A percentile compares a stretch with the other conserved stretches of the same genome.
These are phyloP conservation scores for Sequoia sempervirens DNA, from an alignment of 75 land plant genomes.

Conservation along the genomic window DNA sequence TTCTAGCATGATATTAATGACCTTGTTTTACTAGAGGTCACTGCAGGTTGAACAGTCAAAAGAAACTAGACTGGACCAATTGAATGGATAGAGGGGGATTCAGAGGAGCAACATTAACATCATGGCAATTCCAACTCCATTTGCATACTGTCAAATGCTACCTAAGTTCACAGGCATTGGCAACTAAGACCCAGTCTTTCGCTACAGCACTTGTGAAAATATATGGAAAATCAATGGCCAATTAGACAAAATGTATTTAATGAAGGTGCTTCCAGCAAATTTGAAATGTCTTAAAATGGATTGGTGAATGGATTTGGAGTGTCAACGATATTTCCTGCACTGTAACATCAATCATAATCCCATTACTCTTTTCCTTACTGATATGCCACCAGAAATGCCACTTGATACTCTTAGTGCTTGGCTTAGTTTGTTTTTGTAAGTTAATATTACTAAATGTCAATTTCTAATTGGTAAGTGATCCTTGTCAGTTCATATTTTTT, in stretches of 20 bases:
- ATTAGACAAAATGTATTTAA: neutral
- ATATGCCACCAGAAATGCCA: neutral
- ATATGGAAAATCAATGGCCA: neutral
- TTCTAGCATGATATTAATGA: neutral
- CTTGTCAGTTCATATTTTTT: neutral
- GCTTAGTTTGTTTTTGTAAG: neutral
- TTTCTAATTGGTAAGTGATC: neutral
- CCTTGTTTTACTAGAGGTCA: neutral
- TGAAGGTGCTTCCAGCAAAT: neutral
- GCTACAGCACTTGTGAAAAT: neutral
- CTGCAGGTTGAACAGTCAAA: neutral
- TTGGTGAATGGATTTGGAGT: neutral
- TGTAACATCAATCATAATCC: neutral
- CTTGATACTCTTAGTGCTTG: neutral
- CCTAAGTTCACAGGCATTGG: neutral
- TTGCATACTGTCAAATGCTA: neutral
- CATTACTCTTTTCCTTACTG: neutral
- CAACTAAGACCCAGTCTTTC: neutral
- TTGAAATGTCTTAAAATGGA: neutral
- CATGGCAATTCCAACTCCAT: neutral
- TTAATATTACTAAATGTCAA: neutral
- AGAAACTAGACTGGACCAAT: neutral
- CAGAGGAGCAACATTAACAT: neutral
- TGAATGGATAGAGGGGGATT: neutral
- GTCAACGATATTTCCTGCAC: neutral